These are phyloP conservation scores for Tulasnella sp. DNA, from an alignment of 768 basidiomycete genomes.

Conservation along the genomic window DNA sequence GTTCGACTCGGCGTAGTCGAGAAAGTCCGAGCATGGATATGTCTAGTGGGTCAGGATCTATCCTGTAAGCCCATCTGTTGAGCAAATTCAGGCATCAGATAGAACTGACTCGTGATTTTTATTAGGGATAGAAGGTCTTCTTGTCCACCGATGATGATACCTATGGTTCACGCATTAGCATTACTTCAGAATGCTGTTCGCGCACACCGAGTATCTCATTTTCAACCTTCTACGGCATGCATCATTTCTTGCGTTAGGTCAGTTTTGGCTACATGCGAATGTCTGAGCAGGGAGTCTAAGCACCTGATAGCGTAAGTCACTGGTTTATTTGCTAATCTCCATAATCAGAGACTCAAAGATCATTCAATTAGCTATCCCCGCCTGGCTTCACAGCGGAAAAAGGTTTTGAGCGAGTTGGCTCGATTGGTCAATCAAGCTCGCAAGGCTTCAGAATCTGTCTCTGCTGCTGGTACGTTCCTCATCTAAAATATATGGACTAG, in stretches of 20 bases:
- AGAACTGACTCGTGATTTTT: too few species aligned
- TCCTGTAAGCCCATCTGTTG: too few species aligned
- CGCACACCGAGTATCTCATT: conserved; percentile 65
- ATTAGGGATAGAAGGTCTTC: conserved; percentile 6
- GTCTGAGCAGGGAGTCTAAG: conserved; percentile 67
- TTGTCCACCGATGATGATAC: conserved; percentile 54
- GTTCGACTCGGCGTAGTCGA: too few species aligned
- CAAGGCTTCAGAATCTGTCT: conserved; percentile 19
- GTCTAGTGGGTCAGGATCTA: too few species aligned
- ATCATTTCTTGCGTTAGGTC: conserved; percentile 89
- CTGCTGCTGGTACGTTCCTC: conserved; percentile 39
- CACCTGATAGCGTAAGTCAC: conserved; percentile 40
- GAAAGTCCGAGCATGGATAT: too few species aligned
- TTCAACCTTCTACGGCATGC: conserved; percentile 86
- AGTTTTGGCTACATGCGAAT: conserved; percentile 70
- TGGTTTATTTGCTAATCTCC: background rate
- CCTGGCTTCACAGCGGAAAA: conserved; percentile 66
- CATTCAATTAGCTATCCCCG: conserved; percentile 28
- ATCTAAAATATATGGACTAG: too few species aligned
- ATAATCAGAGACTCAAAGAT: background rate
- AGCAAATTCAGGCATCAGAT: too few species aligned
- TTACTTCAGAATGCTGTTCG: conserved; percentile 76
- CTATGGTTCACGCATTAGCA: conserved; percentile 72
- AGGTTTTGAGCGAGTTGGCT: conserved; percentile 68
- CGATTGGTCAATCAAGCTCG: conserved; percentile 64